Evolutionary conservation across 768 basidiomycete species (phyloP).

Genomic region (Thelephora aurantiotincta): DNA sequence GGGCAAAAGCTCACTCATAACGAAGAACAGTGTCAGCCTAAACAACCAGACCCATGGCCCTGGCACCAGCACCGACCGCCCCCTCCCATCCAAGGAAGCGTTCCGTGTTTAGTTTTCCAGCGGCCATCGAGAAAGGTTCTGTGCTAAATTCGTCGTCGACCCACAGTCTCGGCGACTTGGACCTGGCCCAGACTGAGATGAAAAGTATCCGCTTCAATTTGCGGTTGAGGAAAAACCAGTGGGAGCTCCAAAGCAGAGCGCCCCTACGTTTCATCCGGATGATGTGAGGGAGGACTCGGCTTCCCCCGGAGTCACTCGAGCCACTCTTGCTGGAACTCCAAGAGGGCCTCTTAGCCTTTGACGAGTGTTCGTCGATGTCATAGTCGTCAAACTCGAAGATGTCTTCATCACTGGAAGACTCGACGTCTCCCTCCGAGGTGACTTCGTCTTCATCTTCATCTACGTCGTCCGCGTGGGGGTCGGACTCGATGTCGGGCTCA

Average conservation of each 20-base stretch:
- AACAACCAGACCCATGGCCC: constrained; percentile 52
- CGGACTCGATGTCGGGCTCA: constrained; percentile 82
- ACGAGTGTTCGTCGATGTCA: constrained; percentile 42
- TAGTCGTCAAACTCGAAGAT: constrained; percentile 74
- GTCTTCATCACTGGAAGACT: constrained; percentile 50
- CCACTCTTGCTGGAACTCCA: constrained; percentile 16
- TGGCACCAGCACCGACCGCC: constrained; percentile 63
- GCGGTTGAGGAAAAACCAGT: constrained; percentile 94
- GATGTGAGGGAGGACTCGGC: constrained; percentile 16
- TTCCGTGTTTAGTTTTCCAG: constrained; percentile 28
- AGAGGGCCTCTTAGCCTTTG: background rate
- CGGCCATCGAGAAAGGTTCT: constrained; percentile 11
- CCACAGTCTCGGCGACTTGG: constrained; percentile 40
- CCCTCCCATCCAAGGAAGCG: constrained; percentile 76
- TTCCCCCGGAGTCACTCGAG: constrained; percentile 11
- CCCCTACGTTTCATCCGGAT: constrained; percentile 47
- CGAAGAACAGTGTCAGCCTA: constrained; percentile 5
- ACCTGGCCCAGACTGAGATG: constrained; percentile 83
- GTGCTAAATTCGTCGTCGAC: constrained; percentile 20
- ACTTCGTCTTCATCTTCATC: constrained; percentile 70
- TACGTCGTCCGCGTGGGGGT: constrained; percentile 82
- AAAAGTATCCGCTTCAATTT: constrained; percentile 88
- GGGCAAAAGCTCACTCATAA: background rate
- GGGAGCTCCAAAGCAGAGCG: constrained; percentile 86
- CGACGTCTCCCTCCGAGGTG: constrained; percentile 47